A percentile compares a stretch with the other conserved stretches of the same genome.
phyloP scores from a whole-genome alignment of 2,329 filamentous ascomycete species.

The Aspergillus japonicus region DNA sequence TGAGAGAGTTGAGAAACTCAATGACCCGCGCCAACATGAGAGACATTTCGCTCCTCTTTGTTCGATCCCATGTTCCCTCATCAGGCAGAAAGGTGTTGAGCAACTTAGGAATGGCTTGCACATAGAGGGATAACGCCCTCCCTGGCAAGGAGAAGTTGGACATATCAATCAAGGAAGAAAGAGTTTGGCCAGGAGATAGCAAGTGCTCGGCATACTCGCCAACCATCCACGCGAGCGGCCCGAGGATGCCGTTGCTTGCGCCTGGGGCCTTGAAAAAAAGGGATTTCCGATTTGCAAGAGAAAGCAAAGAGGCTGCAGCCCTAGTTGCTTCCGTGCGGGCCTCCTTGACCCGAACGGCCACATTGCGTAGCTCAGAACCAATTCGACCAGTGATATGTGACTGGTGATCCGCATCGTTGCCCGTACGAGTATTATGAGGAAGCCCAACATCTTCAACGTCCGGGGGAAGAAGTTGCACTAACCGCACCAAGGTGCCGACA shows the following conservation, averaged over 20 bases:
- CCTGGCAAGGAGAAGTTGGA: conserved; percentile 59
- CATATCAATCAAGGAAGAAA: conserved; percentile 72
- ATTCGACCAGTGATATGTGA: conserved; percentile 51
- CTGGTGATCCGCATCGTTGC: conserved; percentile 12
- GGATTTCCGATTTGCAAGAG: conserved; percentile 57
- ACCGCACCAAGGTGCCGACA: conserved; percentile 80
- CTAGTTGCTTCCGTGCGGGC: conserved; percentile 77
- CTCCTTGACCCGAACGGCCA: conserved; percentile 86
- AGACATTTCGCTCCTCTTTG: conserved; percentile 70
- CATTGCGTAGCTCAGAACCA: conserved; percentile 81
- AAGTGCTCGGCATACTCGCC: conserved; percentile 83
- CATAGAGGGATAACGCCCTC: conserved; percentile 70
- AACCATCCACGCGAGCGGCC: conserved; percentile 77
- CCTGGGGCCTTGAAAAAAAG: conserved; percentile 55
- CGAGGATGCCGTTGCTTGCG: conserved; percentile 63
- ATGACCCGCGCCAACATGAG: conserved; percentile 79
- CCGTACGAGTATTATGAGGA: conserved; percentile 15
- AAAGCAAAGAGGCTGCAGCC: conserved; percentile 74
- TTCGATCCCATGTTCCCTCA: conserved; percentile 65
- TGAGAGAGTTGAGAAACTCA: conserved; percentile 75
- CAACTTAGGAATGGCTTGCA: conserved; percentile 85
- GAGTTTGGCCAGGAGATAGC: conserved; percentile 65
- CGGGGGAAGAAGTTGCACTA: conserved; percentile 64
- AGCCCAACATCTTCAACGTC: conserved; percentile 24
- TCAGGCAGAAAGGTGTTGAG: conserved; percentile 68